Evolutionary conservation across 495 filamentous ascomycete species (phyloP).

Genomic region (Parachaetomium inaequale): DNA sequence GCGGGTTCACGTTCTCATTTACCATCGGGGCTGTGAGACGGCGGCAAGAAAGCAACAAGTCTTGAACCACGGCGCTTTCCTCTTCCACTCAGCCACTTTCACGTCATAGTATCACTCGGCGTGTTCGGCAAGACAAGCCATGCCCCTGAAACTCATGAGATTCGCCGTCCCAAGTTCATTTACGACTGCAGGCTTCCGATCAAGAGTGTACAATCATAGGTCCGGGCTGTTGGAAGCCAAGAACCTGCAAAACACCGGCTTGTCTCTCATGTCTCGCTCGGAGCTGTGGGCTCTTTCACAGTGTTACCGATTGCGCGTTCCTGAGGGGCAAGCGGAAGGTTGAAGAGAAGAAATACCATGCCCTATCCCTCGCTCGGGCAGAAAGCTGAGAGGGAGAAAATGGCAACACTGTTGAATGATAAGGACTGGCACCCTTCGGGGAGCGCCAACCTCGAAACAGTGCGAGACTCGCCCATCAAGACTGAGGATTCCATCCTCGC

Average conservation of each 20-base stretch:
- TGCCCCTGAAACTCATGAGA: background rate
- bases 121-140: background rate
- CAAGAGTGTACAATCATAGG: background rate
- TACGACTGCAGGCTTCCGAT: background rate
- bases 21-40: background rate
- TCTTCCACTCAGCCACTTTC: background rate
- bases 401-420: background rate
- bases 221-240: background rate
- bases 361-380: background rate
- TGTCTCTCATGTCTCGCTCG: background rate
- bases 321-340: background rate
- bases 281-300: background rate
- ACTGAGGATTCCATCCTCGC: background rate
- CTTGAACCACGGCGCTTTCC: background rate
- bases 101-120: background rate
- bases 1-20: background rate
- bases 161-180: background rate
- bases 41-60: background rate
- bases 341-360: background rate
- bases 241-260: background rate
- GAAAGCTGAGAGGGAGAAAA: background rate
- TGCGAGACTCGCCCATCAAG: background rate
- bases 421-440: background rate
- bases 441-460: background rate
- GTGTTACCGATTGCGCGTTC: constrained; percentile 5